phyloP scores from a whole-genome alignment of 2,329 filamentous ascomycete genomes.

The Calonectria naviculata region DNA sequence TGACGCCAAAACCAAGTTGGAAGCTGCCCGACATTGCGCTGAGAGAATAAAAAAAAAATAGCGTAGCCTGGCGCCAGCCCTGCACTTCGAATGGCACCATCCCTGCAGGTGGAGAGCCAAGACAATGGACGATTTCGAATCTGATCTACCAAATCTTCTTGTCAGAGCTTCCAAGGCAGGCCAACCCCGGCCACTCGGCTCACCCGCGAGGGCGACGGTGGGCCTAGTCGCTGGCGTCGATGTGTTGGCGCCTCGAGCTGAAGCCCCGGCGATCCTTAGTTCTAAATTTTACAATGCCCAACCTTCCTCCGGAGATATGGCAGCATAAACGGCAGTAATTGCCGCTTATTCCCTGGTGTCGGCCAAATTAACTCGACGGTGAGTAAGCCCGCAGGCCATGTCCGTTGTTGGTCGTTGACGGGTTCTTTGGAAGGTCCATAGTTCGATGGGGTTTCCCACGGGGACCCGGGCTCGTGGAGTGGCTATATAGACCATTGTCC shows the following conservation, averaged over 20 bases:
- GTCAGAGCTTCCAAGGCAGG: not conserved
- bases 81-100: conserved; percentile 1
- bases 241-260: conserved; percentile 11
- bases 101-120: conserved; percentile 11
- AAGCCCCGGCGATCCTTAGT: not conserved
- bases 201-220: conserved; percentile 4
- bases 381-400: not conserved
- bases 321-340: not conserved
- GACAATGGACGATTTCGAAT: conserved; percentile 16
- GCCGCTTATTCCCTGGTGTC: conserved; percentile 3
- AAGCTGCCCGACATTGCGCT: conserved; percentile 8
- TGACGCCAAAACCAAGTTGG: not conserved
- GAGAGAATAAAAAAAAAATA: not conserved
- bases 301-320: not conserved
- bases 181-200: not conserved
- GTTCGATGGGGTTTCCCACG: not conserved
- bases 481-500: conserved; percentile 20
- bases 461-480: not conserved
- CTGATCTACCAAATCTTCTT: conserved; percentile 13
- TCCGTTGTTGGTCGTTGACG: not conserved
- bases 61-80: not conserved
- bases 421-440: not conserved
- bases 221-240: not conserved
- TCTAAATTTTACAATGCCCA: not conserved
- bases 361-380: conserved; percentile 5